phyloP scores from a whole-genome alignment of 768 basidiomycete species.

The Pilatotrama ljubarskyi region DNA sequence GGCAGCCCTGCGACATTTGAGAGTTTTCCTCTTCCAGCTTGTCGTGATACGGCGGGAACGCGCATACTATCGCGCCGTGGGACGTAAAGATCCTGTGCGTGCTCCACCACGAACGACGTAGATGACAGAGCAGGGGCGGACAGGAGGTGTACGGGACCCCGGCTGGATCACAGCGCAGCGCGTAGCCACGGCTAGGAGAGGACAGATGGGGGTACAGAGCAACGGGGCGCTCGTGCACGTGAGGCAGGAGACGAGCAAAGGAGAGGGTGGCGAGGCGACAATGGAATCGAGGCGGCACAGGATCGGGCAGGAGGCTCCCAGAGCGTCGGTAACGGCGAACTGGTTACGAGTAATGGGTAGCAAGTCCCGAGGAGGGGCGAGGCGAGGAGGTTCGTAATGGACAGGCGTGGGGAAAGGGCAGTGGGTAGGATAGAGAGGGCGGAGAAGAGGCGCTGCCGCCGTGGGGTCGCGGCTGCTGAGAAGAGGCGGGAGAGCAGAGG shows the following conservation, averaged over 20 bases:
- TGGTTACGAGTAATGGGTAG: slow-evolving; percentile 4
- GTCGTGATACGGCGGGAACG: not conserved
- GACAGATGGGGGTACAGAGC: not conserved
- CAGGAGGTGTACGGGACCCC: not conserved
- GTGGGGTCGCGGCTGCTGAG: slow-evolving; percentile 5
- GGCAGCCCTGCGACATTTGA: not conserved
- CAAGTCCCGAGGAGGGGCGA: not conserved
- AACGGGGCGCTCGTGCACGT: slow-evolving; percentile 1
- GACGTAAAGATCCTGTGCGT: not conserved
- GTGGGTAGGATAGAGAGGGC: not conserved
- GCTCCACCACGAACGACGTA: not conserved
- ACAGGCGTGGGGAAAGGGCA: slow-evolving; percentile 13
- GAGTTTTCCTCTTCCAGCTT: not conserved
- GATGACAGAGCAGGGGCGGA: not conserved
- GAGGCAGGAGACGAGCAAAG: not conserved
- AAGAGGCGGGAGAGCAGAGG: not conserved
- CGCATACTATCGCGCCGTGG: not conserved
- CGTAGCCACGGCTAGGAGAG: slow-evolving; percentile 3
- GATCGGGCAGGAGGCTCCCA: not conserved
- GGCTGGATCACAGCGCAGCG: not conserved
- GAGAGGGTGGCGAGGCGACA: not conserved
- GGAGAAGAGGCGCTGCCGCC: not conserved
- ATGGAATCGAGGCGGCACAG: not conserved
- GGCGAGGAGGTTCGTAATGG: not conserved
- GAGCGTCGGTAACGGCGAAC: not conserved